Conservation (phyloP, 164 flowering plant genomes). For the Aristolochia fimbriata region DNA sequence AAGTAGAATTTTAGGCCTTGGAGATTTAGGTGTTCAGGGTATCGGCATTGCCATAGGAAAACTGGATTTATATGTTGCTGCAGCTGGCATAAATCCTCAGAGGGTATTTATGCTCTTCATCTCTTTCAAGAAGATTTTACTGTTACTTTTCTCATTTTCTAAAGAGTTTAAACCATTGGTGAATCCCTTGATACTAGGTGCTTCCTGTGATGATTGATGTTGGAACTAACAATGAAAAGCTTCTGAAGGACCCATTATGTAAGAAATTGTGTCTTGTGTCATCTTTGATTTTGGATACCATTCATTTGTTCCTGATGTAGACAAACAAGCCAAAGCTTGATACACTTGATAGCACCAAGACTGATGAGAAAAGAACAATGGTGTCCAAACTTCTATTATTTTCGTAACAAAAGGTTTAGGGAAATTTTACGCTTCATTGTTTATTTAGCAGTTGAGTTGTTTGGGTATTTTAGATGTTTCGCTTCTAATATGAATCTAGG, state of each 20-base stretch:
- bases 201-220: constrained; percentile 99
- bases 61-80: constrained; percentile 92
- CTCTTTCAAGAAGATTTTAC: neutral
- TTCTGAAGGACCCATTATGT: constrained; percentile 83
- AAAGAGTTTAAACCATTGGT: too few relatives aligned
- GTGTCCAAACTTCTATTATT: too few relatives aligned
- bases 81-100: constrained; percentile 97
- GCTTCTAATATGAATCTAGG: too few relatives aligned
- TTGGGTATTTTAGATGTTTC: too few relatives aligned
- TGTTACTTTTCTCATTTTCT: neutral
- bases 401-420: too few relatives aligned
- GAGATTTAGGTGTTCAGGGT: constrained; percentile 98
- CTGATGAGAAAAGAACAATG: too few relatives aligned
- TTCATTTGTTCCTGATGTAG: too few relatives aligned
- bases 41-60: constrained; percentile 96
- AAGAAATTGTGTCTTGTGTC: constrained; percentile 20
- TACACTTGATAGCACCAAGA: too few relatives aligned
- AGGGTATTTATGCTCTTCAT: constrained; percentile 39
- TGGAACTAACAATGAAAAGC: constrained; percentile 94
- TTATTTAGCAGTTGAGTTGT: too few relatives aligned
- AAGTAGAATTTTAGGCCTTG: constrained; percentile 95
- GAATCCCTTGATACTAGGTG: constrained; percentile 32
- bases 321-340: too few relatives aligned
- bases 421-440: too few relatives aligned
- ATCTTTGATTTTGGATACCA: too few relatives aligned